These are phyloP conservation scores for Elymus sibiricus DNA, from an alignment of 176 grass and related monocot genomes.

Conservation along the genomic window DNA sequence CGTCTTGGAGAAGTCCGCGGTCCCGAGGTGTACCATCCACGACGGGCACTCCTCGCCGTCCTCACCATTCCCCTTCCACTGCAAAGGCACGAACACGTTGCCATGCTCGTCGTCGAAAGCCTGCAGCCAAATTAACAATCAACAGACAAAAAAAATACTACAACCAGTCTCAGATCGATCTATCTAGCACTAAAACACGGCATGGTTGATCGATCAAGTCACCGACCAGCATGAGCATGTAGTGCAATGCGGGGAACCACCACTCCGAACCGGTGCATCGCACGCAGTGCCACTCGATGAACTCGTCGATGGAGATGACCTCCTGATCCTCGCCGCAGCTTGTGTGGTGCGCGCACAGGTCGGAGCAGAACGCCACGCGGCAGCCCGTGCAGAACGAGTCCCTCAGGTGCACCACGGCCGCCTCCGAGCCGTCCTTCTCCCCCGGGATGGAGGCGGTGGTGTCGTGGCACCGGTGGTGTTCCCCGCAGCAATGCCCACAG, in stretches of 20 bases:
- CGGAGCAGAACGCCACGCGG: neutral
- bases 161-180: neutral
- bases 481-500: constrained; percentile 8
- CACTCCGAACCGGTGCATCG: constrained; percentile 5
- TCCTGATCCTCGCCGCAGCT: neutral
- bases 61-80: neutral
- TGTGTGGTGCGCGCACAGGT: constrained; percentile 12
- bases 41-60: neutral
- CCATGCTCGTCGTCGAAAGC: neutral
- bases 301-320: neutral
- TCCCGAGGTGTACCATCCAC: neutral
- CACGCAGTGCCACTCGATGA: neutral
- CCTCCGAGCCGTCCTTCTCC: neutral
- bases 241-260: neutral
- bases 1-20: neutral
- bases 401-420: neutral
- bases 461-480: neutral
- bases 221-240: neutral
- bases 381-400: constrained; percentile 17
- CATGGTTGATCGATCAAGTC: neutral
- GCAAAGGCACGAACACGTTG: neutral
- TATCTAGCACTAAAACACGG: neutral
- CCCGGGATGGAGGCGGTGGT: neutral
- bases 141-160: neutral
- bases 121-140: neutral